Percentiles rank a stretch among this genome's conserved stretches.
phyloP scores from a whole-genome alignment of 768 basidiomycete species.

The Suillus bovinus region DNA sequence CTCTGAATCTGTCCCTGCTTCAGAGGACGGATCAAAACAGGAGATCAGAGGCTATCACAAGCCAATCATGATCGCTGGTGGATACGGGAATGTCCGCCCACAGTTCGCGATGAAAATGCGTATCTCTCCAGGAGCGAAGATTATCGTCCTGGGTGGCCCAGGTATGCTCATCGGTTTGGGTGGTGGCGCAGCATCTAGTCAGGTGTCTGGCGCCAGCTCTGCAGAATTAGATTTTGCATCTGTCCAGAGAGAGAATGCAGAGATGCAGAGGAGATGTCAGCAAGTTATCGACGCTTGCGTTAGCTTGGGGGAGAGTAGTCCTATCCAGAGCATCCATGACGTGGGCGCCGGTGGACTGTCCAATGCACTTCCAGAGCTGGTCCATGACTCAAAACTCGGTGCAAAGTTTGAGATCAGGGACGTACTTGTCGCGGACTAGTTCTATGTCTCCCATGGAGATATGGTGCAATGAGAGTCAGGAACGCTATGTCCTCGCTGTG shows the following conservation, averaged over 20 bases:
- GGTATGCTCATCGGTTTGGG: constrained; percentile 96
- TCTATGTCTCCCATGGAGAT: constrained; percentile 99
- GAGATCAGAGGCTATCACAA: constrained; percentile 97
- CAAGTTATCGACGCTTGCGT: constrained; percentile 96
- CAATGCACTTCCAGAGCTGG: constrained; percentile 95
- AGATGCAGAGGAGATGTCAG: constrained; percentile 97
- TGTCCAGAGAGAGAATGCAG: constrained; percentile 96
- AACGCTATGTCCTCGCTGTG: constrained; percentile 94
- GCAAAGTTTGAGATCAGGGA: constrained; percentile 93
- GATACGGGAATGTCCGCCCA: constrained; percentile 90
- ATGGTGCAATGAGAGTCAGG: constrained; percentile 99
- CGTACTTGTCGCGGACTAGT: constrained; percentile 85
- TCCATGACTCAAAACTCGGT: constrained; percentile 93
- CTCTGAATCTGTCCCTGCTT: constrained; percentile 68
- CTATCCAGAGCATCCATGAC: constrained; percentile 96
- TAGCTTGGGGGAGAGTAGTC: constrained; percentile 56
- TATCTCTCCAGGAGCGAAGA: constrained; percentile 80
- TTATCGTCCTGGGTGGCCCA: constrained; percentile 93
- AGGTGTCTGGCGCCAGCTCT: constrained; percentile 85
- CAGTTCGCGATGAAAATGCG: constrained; percentile 75
- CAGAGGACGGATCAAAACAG: constrained; percentile 42
- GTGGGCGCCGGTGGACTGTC: constrained; percentile 97
- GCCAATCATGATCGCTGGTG: constrained; percentile 99
- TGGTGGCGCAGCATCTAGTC: constrained; percentile 94
- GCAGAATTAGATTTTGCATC: constrained; percentile 97